Evolutionary conservation across 177 flowering plant genomes (phyloP), one percentile per base, ranked within the genome.

Genomic region (Tripterygium wilfordii): DNA sequence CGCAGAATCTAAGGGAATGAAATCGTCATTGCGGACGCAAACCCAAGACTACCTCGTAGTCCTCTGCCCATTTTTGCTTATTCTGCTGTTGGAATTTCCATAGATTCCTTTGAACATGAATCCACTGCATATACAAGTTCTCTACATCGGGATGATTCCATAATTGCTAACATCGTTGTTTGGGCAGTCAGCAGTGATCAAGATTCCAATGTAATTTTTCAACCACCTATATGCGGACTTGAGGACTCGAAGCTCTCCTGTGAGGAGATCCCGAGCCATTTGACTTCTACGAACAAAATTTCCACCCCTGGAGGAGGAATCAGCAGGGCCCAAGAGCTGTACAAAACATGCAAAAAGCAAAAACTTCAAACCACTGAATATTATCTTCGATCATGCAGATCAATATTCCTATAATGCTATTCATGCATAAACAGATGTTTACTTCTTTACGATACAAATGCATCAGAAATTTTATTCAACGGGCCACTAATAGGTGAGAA

Each of bases 241-340:
- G 40, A 89, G 66, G 37, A 83, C 68, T 23, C 83, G 77, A 37
- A 83, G 78, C 67, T 89, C 90, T 2, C 97, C 90, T 1, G 48
- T 20, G n/a, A 86, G 81, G 26, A 89, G 90, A 75, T 82, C 75
- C 4, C 21, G 64, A 29, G 92, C 88, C 78, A 86, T 70, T 64
- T 57, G 65, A 62, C 60, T 75, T 50, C 95, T 46, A 45, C 47
- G 32, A 50, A 45, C 58, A 50, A 42, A 26, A 37, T 32, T 69
- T 42, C 42, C 40, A 36, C 32, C 20, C 21, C 5, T 40, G 24
- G 47, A 36, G 15, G 44, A 54, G 37, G 54, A 29, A 27, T 49
- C 44, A 2, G 33, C 22, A 29, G 30, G 43, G 15, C 30, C 51
- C 32, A 85, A 43, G 12, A 58, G 61, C 87, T 80, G 78, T 20